phyloP scores from a whole-genome alignment of 2,329 filamentous ascomycete species.

The Sporothrix dimorphospora region DNA sequence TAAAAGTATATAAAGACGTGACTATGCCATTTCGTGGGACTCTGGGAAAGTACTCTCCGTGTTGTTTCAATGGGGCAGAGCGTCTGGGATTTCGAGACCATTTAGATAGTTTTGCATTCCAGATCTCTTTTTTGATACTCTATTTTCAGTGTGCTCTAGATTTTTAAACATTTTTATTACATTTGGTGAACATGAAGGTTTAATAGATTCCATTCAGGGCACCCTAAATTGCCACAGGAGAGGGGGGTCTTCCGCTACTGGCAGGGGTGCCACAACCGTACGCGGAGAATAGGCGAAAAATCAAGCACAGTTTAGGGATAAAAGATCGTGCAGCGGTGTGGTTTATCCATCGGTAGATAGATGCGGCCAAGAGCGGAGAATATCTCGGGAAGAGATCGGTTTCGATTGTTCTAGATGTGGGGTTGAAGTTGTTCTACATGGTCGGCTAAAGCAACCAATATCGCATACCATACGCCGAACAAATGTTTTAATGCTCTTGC shows the following conservation, averaged over 20 bases:
- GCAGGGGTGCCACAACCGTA: not conserved
- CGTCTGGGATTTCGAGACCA: not conserved
- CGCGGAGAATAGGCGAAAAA: not conserved
- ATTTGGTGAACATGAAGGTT: too few relatives aligned
- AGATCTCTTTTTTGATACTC: not conserved
- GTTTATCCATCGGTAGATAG: not conserved
- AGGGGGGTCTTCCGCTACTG: too few relatives aligned
- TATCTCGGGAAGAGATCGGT: not conserved
- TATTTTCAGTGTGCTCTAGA: not conserved
- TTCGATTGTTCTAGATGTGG: not conserved
- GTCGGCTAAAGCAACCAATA: slow-evolving; percentile 7
- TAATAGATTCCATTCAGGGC: too few relatives aligned
- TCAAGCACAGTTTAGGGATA: not conserved
- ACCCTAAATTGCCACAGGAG: too few relatives aligned
- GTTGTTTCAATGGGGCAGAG: too few relatives aligned
- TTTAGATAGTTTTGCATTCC: not conserved
- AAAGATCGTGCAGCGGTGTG: not conserved
- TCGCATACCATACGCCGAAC: not conserved
- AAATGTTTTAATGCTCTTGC: too few relatives aligned
- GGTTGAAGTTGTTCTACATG: not conserved
- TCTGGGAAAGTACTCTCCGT: too few relatives aligned
- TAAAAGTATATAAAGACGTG: too few relatives aligned
- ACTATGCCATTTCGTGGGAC: too few relatives aligned
- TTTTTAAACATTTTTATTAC: too few relatives aligned
- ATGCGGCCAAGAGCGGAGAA: not conserved